A percentile compares a stretch with the other conserved stretches of the same genome.
Conservation (phyloP, 2,329 filamentous ascomycete genomes). For the Juglanconis oblonga region DNA sequence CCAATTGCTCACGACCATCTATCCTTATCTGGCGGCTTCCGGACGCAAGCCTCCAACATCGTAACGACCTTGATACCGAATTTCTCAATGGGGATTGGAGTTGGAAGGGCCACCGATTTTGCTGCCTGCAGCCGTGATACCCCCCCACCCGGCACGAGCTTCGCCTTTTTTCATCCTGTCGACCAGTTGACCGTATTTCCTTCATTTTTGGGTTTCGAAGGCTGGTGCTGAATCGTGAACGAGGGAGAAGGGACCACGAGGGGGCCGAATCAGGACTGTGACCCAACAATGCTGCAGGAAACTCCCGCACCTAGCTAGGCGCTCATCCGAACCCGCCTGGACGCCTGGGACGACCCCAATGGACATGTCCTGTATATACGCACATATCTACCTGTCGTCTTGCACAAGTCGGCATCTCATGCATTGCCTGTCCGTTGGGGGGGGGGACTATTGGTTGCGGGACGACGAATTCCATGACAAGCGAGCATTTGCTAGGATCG, state of each 20-base stretch:
- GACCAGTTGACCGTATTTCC: constrained; percentile 11
- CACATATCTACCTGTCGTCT: constrained; percentile 1
- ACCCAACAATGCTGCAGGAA: constrained; percentile 1
- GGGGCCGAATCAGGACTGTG: background rate
- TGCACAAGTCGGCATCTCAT: constrained; percentile 8
- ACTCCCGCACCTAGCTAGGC: background rate
- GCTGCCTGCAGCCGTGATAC: constrained; percentile 18
- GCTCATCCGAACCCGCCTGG: background rate
- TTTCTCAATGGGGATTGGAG: constrained; percentile 14
- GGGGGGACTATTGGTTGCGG: constrained; percentile 2
- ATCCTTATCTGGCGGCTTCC: constrained; percentile 14
- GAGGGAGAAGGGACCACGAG: background rate
- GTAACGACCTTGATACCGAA: constrained; percentile 19
- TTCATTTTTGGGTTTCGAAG: constrained; percentile 1
- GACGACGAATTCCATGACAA: constrained; percentile 17
- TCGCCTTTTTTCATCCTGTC: constrained; percentile 14
- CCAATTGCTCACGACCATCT: constrained; percentile 12
- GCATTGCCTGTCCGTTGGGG: constrained; percentile 10
- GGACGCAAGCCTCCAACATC: constrained; percentile 2
- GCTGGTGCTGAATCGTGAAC: background rate
- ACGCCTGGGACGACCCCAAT: background rate
- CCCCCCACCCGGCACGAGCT: constrained; percentile 13
- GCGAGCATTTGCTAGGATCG: constrained; percentile 16
- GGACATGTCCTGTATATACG: background rate
- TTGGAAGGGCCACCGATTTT: constrained; percentile 16